Percentiles rank a stretch among this genome's conserved stretches.
Conservation (phyloP, 2,329 filamentous ascomycete species). For the Salinomyces thailandicus region DNA sequence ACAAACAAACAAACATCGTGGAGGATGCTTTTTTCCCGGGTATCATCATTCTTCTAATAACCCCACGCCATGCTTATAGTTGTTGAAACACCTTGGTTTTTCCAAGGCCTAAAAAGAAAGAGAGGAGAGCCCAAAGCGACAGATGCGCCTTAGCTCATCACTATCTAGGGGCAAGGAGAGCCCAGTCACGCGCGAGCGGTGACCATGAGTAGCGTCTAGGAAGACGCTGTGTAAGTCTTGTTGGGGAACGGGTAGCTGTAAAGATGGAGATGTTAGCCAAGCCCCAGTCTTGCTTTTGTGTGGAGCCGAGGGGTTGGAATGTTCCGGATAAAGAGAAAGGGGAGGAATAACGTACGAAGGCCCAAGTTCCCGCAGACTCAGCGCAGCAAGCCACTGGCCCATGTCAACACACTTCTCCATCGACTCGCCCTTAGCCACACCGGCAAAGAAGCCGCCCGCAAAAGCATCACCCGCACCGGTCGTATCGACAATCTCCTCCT, state of each 20-base stretch:
- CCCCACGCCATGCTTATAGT: too few species aligned
- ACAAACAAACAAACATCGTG: too few species aligned
- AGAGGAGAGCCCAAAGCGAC: too few species aligned
- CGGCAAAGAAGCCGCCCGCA: slow-evolving; percentile 85
- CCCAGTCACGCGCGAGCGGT: too few species aligned
- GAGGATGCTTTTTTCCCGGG: too few species aligned
- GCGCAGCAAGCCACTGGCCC: slow-evolving; percentile 90
- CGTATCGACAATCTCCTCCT: slow-evolving; percentile 80
- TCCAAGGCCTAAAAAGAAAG: too few species aligned
- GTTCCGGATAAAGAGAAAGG: not conserved
- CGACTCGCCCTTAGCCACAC: slow-evolving; percentile 72
- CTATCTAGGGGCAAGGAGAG: too few species aligned
- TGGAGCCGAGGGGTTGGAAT: not conserved
- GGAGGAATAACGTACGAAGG: slow-evolving; percentile 70
- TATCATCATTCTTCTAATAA: too few species aligned
- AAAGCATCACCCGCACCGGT: slow-evolving; percentile 95
- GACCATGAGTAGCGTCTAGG: too few species aligned
- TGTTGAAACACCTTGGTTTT: too few species aligned
- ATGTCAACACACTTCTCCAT: slow-evolving; percentile 74
- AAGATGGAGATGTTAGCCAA: not conserved
- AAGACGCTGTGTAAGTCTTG: slow-evolving; percentile 21
- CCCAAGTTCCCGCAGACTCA: slow-evolving; percentile 90
- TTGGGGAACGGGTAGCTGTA: slow-evolving; percentile 29
- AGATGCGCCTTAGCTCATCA: too few species aligned
- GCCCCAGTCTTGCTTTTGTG: slow-evolving; percentile 1